These are phyloP conservation scores for Solanum etuberosum DNA, from an alignment of 257 asterid genomes.

Conservation along the genomic window DNA sequence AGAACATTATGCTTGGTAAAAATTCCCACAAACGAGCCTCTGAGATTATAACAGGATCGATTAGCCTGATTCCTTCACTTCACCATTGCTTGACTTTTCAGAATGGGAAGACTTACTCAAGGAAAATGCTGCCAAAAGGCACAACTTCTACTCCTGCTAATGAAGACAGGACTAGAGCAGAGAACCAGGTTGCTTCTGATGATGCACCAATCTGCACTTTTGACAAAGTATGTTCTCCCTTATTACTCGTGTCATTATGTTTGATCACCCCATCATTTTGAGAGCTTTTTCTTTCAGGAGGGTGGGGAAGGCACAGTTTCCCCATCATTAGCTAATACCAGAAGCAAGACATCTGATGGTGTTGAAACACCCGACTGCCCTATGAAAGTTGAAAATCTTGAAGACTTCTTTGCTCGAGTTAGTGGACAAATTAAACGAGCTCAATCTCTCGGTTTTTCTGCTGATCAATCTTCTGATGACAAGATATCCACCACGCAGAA, in stretches of 20 bases:
- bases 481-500: background rate
- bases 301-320: background rate
- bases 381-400: background rate
- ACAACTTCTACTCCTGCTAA: background rate
- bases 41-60: background rate
- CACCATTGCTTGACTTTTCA: background rate
- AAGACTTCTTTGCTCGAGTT: background rate
- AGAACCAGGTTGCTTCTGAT: background rate
- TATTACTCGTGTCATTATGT: background rate
- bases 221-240: background rate
- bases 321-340: background rate
- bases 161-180: background rate
- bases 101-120: background rate
- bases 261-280: background rate
- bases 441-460: background rate
- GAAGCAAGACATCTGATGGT: background rate
- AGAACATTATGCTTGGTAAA: background rate
- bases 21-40: background rate
- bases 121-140: background rate
- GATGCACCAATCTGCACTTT: background rate
- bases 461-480: background rate
- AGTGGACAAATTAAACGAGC: background rate
- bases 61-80: background rate
- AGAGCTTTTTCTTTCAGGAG: background rate
- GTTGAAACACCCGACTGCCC: background rate